A percentile compares a stretch with the other conserved stretches of the same genome.
Conservation (phyloP, 345 rosid species). For the Dovyalis caffra region DNA sequence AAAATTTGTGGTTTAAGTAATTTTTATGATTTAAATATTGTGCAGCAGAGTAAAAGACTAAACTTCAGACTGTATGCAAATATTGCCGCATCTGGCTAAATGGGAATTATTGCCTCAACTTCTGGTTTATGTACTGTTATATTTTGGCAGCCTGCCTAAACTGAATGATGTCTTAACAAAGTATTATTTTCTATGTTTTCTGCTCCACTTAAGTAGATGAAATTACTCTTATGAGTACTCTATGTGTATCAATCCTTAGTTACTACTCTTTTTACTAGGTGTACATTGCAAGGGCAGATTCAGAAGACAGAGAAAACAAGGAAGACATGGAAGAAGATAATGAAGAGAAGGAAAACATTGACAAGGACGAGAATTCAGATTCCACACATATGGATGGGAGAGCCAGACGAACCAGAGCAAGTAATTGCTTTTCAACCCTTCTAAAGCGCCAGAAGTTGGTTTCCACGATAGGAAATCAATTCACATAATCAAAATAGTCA, state of each 20-base stretch:
- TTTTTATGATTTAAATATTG: too few species aligned
- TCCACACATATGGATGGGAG: slow-evolving; percentile 22
- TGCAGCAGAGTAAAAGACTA: too few species aligned
- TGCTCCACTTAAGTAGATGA: not conserved
- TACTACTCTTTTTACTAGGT: slow-evolving; percentile 22
- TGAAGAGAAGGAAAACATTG: slow-evolving; percentile 4
- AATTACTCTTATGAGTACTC: not conserved
- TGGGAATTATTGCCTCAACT: too few species aligned
- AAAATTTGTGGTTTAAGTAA: too few species aligned
- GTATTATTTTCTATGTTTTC: not conserved
- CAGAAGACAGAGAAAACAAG: slow-evolving; percentile 16
- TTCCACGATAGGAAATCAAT: not conserved
- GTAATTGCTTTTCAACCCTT: slow-evolving; percentile 22
- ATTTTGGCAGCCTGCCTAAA: too few species aligned
- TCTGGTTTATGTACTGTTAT: too few species aligned
- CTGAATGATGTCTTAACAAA: too few species aligned
- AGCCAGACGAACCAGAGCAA: slow-evolving; percentile 35
- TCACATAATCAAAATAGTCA: too few species aligned
- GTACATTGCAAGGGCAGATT: slow-evolving; percentile 38
- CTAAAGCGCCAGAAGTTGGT: not conserved
- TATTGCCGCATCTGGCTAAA: too few species aligned
- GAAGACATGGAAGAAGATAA: not conserved
- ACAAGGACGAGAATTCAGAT: slow-evolving; percentile 3
- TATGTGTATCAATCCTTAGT: not conserved
- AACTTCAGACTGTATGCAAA: too few species aligned